Evolutionary conservation across 1,284 basidiomycete species (phyloP).

Genomic region (Volvariella surrecta): DNA sequence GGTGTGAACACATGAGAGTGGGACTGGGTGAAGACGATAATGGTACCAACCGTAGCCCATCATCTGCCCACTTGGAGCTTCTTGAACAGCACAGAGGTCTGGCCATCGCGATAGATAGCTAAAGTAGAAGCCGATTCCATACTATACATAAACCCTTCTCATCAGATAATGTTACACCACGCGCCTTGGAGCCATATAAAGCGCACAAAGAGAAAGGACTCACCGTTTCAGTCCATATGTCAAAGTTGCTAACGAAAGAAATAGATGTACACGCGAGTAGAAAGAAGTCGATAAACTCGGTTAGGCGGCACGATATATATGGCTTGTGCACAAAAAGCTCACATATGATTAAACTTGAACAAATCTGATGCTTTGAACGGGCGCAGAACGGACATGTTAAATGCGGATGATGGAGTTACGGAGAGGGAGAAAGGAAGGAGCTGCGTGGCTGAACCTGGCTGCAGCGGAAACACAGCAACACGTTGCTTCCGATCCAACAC

Average conservation of each 20-base stretch:
- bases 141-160: slow-evolving; percentile 46
- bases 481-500: too few relatives aligned
- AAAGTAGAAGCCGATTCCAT: slow-evolving; percentile 81
- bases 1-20: background rate
- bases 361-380: slow-evolving; percentile 82
- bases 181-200: too few relatives aligned
- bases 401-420: background rate
- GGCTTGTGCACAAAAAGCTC: slow-evolving; percentile 13
- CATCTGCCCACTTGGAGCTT: slow-evolving; percentile 68
- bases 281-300: too few relatives aligned
- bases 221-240: slow-evolving; percentile 91
- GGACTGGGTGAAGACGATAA: slow-evolving; percentile 1
- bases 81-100: slow-evolving; percentile 77
- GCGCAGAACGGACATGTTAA: slow-evolving; percentile 71
- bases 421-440: background rate
- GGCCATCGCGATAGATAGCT: slow-evolving; percentile 86
- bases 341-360: slow-evolving; percentile 91
- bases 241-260: slow-evolving; percentile 70
- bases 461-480: too few relatives aligned
- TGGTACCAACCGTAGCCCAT: slow-evolving; percentile 78
- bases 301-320: background rate
- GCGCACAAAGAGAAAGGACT: slow-evolving; percentile 17
- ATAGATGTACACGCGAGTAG: slow-evolving; percentile 1
- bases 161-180: too few relatives aligned
- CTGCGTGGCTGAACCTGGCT: too few relatives aligned